Evolutionary conservation across 164 flowering plant genomes (phyloP).

Genomic region (Buxus sempervirens): DNA sequence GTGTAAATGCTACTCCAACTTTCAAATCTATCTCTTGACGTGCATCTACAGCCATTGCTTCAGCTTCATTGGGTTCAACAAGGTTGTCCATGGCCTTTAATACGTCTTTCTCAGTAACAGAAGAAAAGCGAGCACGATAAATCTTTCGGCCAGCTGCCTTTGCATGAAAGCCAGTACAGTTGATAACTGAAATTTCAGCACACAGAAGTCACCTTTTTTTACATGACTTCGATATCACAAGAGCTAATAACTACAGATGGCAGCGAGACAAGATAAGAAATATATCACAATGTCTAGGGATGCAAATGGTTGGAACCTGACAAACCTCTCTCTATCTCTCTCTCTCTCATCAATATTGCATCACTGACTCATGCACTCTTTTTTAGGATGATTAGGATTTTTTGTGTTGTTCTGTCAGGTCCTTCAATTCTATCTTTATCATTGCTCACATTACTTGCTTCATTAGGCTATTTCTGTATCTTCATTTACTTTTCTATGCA

Average conservation of each 20-base stretch:
- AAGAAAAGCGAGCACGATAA: conserved; percentile 92
- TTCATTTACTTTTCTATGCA: too few relatives aligned
- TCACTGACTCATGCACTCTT: too few relatives aligned
- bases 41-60: conserved; percentile 97
- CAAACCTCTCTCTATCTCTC: too few relatives aligned
- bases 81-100: conserved; percentile 78
- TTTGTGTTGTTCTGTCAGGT: too few relatives aligned
- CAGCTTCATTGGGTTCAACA: conserved; percentile 76
- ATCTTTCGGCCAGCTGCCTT: conserved; percentile 49
- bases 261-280: neutral
- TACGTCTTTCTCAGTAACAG: conserved; percentile 88
- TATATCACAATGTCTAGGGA: too few relatives aligned
- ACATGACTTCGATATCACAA: neutral
- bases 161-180: conserved; percentile 64
- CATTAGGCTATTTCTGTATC: too few relatives aligned
- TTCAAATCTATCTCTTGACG: conserved; percentile 98
- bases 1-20: conserved; percentile 98
- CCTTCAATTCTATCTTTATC: too few relatives aligned
- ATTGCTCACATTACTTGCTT: too few relatives aligned
- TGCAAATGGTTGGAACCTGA: too few relatives aligned
- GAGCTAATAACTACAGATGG: neutral
- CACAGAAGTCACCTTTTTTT: conserved; percentile 2
- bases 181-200: conserved; percentile 58
- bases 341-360: too few relatives aligned
- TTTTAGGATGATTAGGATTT: too few relatives aligned